phyloP scores from a whole-genome alignment of 2,329 filamentous ascomycete genomes.

The Cyanodermella asteris region DNA sequence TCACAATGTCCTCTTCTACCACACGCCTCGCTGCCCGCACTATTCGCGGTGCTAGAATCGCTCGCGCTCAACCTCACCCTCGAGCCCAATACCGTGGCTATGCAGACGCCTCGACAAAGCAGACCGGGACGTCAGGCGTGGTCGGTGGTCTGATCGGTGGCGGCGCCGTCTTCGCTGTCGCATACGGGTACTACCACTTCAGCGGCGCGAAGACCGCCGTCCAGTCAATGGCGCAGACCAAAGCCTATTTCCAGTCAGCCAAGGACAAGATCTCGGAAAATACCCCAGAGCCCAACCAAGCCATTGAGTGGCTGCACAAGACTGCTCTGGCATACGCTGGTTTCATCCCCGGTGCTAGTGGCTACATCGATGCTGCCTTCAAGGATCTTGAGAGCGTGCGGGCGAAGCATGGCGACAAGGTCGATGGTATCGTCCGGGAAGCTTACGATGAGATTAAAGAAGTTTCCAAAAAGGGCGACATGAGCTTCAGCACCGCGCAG shows the following conservation, averaged over 20 bases:
- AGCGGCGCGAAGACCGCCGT: conserved; percentile 23
- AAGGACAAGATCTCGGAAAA: conserved; percentile 38
- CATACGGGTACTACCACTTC: conserved; percentile 31
- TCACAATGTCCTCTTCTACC: too few relatives aligned
- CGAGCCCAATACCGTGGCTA: too few relatives aligned
- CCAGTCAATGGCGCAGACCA: conserved; percentile 30
- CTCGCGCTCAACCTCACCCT: too few relatives aligned
- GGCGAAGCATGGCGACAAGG: conserved; percentile 45
- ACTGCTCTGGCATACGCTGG: conserved; percentile 46
- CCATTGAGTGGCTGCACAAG: conserved; percentile 41
- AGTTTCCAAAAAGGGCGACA: conserved; percentile 33
- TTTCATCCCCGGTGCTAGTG: conserved; percentile 48
- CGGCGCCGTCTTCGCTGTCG: conserved; percentile 22
- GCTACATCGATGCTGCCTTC: conserved; percentile 48
- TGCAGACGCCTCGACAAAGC: too few relatives aligned
- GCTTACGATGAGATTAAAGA: conserved; percentile 46
- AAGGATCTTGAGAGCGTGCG: conserved; percentile 47
- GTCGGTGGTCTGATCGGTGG: conserved; percentile 29
- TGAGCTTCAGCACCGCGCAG: conserved; percentile 40
- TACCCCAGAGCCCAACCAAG: conserved; percentile 44
- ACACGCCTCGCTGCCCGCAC: too few relatives aligned
- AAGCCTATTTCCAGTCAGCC: conserved; percentile 37
- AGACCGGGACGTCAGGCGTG: conserved; percentile 19
- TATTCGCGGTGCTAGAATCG: too few relatives aligned
- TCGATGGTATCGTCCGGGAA: conserved; percentile 44